These are phyloP conservation scores for Plasmodium sp. DNA, from an alignment of 169 alveolate genomes.

Conservation along the genomic window DNA sequence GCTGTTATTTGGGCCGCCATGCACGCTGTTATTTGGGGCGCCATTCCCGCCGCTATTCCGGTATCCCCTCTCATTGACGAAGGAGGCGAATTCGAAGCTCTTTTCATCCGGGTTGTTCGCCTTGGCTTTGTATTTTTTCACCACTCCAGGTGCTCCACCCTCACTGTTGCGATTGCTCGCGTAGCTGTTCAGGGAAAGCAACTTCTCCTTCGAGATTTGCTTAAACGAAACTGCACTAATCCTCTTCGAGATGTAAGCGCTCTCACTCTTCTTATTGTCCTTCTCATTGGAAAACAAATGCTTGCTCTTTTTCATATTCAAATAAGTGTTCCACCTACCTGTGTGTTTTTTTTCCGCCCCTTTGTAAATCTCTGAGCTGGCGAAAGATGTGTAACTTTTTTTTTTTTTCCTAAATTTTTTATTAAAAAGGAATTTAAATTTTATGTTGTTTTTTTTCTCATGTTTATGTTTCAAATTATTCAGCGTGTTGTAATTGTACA, in stretches of 20 bases:
- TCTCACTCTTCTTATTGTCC: not conserved
- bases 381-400: not conserved
- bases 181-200: not conserved
- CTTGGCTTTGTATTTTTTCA: not conserved
- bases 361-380: constrained; percentile 16
- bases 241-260: constrained; percentile 2
- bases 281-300: not conserved
- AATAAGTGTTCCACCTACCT: constrained; percentile 16
- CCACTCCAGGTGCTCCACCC: not conserved
- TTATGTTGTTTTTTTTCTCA: constrained; percentile 16
- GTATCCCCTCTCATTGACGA: not conserved
- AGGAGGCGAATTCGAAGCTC: constrained; percentile 1
- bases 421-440: constrained; percentile 9
- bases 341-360: constrained; percentile 15
- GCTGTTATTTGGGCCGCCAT: not conserved
- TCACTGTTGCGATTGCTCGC: not conserved
- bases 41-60: not conserved
- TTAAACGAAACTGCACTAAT: constrained; percentile 70
- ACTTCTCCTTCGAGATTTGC: constrained; percentile 67
- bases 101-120: not conserved
- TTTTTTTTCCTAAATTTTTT: constrained; percentile 33
- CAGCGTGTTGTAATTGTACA: not conserved
- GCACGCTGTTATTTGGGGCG: not conserved
- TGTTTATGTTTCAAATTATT: not conserved
- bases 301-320: constrained; percentile 7